Percentiles rank a stretch among this genome's conserved stretches.
Evolutionary conservation across 2,329 filamentous ascomycete genomes (phyloP).

Genomic region (Fusarium torreyae): DNA sequence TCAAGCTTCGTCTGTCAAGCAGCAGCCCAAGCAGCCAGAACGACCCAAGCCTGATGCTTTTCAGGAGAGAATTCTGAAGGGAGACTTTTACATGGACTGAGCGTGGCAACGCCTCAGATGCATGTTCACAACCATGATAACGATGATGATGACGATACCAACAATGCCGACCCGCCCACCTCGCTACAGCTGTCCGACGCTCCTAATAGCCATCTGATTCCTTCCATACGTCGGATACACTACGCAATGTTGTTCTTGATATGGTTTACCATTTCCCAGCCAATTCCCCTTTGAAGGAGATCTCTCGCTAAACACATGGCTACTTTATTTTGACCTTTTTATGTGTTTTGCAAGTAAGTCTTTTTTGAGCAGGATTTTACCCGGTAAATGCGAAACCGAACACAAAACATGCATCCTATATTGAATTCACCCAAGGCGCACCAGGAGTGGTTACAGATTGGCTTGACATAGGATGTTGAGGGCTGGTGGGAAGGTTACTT

Average conservation of each 20-base stretch:
- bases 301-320: constrained; percentile 38
- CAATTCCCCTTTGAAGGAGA: constrained; percentile 30
- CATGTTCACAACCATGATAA: constrained; percentile 34
- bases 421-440: constrained; percentile 34
- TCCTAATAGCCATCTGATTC: constrained; percentile 27
- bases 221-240: constrained; percentile 20
- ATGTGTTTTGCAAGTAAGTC: constrained; percentile 35
- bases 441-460: constrained; percentile 21
- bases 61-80: constrained; percentile 96
- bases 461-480: constrained; percentile 23
- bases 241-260: constrained; percentile 32
- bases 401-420: constrained; percentile 33
- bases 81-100: constrained; percentile 98
- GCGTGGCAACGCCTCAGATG: constrained; percentile 12
- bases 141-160: constrained; percentile 43
- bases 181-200: constrained; percentile 27
- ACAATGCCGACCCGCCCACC: constrained; percentile 31
- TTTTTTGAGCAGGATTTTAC: constrained; percentile 25
- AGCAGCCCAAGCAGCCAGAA: constrained; percentile 55
- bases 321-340: constrained; percentile 32
- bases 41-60: constrained; percentile 89
- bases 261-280: constrained; percentile 28
- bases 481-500: constrained; percentile 14
- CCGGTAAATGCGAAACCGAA: constrained; percentile 30
- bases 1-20: constrained; percentile 62